Evolutionary conservation across 768 basidiomycete species (phyloP), one percentile per base, ranked within the genome.

Genomic region (Suillus placidus): DNA sequence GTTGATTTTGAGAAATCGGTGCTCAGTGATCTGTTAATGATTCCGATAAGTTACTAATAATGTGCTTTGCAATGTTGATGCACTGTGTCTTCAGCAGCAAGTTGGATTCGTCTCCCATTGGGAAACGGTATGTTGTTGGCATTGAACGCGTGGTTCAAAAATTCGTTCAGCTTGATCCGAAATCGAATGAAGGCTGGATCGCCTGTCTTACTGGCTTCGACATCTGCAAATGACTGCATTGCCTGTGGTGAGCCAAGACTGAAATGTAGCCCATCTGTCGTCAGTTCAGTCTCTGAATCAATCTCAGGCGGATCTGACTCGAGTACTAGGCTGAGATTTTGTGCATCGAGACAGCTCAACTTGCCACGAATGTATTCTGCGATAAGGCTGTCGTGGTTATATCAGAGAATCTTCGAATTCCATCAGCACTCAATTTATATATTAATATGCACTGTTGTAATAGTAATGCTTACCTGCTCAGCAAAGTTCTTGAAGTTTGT

Each of bases 381-480:
- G 26, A 30, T 7, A 32, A n/a, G 30, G 58, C 67, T 26, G 23
- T 79, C 78, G 70, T 80, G 79, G 0, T 55, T 45, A 0, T 70
- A 76, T 26, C 26, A 2, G 26, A 26, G 26, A 26, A 26, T 26
- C 26, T 26, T 26, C 2, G 26, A 26, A 26, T 26, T 26, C 26
- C 26, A 26, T 26, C 26, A 26, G 26, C 26, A 26, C 26, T 26
- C 26, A 26, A 26, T 26, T 26, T 26, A 26, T 26, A 26, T 26
- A 26, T 26, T 26, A 26, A 26, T 26, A 26, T 26, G 26, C 26
- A 26, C 26, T 26, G 26, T 26, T 26, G 26, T 26, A 26, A 26
- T 26, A 26, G 26, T 26, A 26, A 26, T 26, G 26, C 26, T 26
- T 26, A 26, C 26, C 26, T 26, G 26, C 26, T 26, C 26, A 26